Conservation (phyloP, 2,329 filamentous ascomycete species). For the Sporothrix pallida region DNA sequence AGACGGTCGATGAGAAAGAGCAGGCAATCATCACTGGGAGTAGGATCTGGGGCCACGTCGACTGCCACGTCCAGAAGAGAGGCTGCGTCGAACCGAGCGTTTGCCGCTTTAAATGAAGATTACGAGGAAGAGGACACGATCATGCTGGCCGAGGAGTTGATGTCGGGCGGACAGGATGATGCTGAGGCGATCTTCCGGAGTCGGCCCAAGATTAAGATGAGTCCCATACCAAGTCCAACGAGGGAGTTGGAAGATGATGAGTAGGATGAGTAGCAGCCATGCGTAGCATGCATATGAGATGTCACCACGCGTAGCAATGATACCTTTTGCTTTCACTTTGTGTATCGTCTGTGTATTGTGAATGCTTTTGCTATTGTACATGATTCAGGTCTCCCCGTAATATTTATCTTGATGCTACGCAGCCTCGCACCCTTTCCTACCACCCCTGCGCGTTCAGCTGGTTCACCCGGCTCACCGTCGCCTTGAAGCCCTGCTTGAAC, state of each 20-base stretch:
- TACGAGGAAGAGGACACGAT: constrained; percentile 51
- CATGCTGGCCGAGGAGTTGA: constrained; percentile 70
- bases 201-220: constrained; percentile 77
- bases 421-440: constrained; percentile 51
- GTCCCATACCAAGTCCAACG: constrained; percentile 64
- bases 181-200: constrained; percentile 86
- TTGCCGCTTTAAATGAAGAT: constrained; percentile 54
- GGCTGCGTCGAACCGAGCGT: constrained; percentile 45
- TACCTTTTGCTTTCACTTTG: background rate
- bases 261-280: background rate
- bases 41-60: background rate
- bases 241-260: constrained; percentile 23
- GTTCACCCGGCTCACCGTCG: constrained; percentile 66
- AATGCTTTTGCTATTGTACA: background rate
- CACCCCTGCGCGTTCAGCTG: constrained; percentile 79
- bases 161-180: constrained; percentile 69
- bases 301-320: background rate
- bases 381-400: too few relatives aligned
- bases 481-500: constrained; percentile 61
- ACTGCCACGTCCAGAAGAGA: constrained; percentile 42
- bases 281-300: background rate
- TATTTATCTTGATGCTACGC: background rate
- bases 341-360: background rate
- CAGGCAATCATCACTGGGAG: constrained; percentile 27
- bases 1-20: constrained; percentile 56